phyloP scores from a whole-genome alignment of 257 asterid species.

The Nicotiana tomentosiformis region DNA sequence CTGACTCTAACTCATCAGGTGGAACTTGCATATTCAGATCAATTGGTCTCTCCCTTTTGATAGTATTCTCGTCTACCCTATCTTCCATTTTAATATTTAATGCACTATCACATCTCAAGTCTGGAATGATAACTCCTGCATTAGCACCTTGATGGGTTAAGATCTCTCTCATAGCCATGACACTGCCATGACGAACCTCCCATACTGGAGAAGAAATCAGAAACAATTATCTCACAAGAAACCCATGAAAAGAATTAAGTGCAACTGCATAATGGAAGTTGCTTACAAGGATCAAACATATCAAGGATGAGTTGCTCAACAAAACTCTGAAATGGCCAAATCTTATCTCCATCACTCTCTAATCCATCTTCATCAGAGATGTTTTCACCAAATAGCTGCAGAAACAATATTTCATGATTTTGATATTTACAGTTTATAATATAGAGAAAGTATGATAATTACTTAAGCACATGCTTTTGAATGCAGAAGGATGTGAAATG shows the following conservation, averaged over 20 bases:
- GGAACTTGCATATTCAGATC: constrained; percentile 66
- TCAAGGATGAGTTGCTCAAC: constrained; percentile 94
- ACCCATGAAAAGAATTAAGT: constrained; percentile 9
- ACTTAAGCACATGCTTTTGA: not conserved
- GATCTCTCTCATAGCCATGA: constrained; percentile 99
- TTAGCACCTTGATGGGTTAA: constrained; percentile 89
- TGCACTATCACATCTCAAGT: constrained; percentile 32
- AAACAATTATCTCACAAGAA: constrained; percentile 11
- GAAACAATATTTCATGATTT: constrained; percentile 25
- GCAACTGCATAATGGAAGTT: not conserved
- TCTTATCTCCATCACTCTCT: constrained; percentile 75
- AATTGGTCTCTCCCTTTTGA: constrained; percentile 61
- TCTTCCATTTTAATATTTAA: constrained; percentile 30
- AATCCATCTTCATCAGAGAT: constrained; percentile 72
- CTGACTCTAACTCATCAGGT: constrained; percentile 55
- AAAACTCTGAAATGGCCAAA: constrained; percentile 89
- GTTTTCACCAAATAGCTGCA: constrained; percentile 73
- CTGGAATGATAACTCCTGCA: constrained; percentile 75
- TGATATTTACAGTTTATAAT: constrained; percentile 17
- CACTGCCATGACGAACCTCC: constrained; percentile 99
- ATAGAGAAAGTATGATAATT: not conserved
- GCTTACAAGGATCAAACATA: constrained; percentile 86
- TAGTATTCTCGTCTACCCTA: constrained; percentile 26
- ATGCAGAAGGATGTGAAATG: constrained; percentile 2
- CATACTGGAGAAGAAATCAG: constrained; percentile 58